Evolutionary conservation across 1,284 basidiomycete species (phyloP).

Genomic region (Coriolopsis trogii): DNA sequence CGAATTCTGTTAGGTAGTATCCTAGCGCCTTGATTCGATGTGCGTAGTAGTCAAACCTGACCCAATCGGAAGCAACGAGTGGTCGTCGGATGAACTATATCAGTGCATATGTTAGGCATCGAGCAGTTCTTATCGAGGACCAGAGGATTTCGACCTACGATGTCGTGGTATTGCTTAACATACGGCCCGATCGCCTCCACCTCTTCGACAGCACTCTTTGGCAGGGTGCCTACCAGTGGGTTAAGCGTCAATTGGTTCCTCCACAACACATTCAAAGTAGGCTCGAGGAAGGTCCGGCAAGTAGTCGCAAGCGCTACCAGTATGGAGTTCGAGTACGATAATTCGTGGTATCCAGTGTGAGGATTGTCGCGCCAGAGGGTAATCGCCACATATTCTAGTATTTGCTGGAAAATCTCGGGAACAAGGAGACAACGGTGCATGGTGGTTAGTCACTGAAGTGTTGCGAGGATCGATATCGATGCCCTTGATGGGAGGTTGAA

Average conservation of each 20-base stretch:
- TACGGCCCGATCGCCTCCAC: not conserved
- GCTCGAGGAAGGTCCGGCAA: not conserved
- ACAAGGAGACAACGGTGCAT: slow-evolving; percentile 4
- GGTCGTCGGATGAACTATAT: not conserved
- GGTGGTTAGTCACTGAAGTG: no score
- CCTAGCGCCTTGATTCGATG: not conserved
- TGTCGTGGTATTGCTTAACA: no score
- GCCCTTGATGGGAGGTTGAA: no score
- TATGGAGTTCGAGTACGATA: not conserved
- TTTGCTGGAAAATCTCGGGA: not conserved
- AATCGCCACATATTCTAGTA: not conserved
- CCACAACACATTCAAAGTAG: not conserved
- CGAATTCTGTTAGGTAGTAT: not conserved
- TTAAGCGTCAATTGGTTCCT: not conserved
- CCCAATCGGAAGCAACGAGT: not conserved
- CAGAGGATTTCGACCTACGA: no score
- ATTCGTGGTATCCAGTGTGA: not conserved
- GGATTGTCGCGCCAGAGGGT: not conserved
- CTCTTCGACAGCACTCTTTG: not conserved
- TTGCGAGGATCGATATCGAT: no score
- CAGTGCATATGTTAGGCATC: no score
- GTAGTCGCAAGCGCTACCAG: not conserved
- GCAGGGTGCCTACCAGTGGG: not conserved
- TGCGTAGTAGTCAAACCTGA: slow-evolving; percentile 4
- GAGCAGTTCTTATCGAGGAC: no score